Percentiles rank a stretch among this genome's conserved stretches.
Conservation (phyloP, 2,329 filamentous ascomycete genomes). For the Trichoderma endophyticum region DNA sequence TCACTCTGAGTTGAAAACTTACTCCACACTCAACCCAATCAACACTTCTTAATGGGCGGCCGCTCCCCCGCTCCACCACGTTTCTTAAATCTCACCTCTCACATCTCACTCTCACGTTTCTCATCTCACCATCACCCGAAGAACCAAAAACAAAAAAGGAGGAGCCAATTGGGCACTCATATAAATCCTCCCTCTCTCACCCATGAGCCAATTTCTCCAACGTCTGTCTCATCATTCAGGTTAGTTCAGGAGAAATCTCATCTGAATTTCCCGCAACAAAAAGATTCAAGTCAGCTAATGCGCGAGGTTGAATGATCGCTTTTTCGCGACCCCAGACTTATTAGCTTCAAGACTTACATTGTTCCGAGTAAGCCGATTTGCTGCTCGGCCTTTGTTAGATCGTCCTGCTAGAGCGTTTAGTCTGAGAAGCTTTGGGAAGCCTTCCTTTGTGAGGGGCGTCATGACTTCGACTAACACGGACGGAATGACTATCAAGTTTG, state of each 20-base stretch:
- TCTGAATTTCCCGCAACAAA: not conserved
- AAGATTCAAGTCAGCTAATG: not conserved
- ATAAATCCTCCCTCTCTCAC: not conserved
- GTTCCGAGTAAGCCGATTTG: not conserved
- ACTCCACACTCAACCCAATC: not conserved
- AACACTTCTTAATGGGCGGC: not conserved
- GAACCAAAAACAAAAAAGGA: not conserved
- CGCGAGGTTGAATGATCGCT: not conserved
- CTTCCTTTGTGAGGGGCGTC: conserved; percentile 18
- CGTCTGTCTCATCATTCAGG: not conserved
- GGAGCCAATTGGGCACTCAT: not conserved
- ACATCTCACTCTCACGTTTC: not conserved
- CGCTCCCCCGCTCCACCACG: not conserved
- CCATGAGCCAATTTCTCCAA: not conserved
- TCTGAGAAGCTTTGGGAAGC: not conserved
- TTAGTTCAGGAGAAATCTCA: not conserved
- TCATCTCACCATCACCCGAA: not conserved
- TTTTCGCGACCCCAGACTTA: not conserved
- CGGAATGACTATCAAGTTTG: conserved; percentile 57
- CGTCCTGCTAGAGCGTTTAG: not conserved
- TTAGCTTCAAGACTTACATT: not conserved
- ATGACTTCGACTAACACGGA: conserved; percentile 32
- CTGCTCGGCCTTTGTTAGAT: not conserved
- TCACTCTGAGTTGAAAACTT: not conserved
- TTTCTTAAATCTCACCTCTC: conserved; percentile 14